A percentile compares a stretch with the other conserved stretches of the same genome.
These are phyloP conservation scores for Dothistroma septosporum DNA, from an alignment of 2,329 filamentous ascomycete genomes.

Conservation along the genomic window DNA sequence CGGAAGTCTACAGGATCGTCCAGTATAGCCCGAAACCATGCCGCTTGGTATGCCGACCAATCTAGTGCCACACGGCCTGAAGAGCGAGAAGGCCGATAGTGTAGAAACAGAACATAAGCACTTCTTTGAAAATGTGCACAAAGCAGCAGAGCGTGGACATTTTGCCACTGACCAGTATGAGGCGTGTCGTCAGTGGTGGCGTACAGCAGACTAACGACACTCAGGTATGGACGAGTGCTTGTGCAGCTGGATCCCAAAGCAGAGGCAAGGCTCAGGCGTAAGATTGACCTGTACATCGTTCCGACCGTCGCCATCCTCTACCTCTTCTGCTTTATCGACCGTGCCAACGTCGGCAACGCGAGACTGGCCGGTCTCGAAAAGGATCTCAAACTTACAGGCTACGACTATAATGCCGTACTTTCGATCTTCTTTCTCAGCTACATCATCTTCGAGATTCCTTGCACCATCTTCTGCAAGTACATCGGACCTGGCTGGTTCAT, in stretches of 20 bases:
- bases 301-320: conserved; percentile 65
- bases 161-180: conserved; percentile 1
- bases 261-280: conserved; percentile 56
- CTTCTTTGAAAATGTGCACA: neutral
- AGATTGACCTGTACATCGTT: conserved; percentile 63
- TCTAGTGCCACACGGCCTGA: neutral
- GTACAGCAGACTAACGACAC: neutral
- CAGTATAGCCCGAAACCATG: neutral
- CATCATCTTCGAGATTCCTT: conserved; percentile 68
- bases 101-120: neutral
- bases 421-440: conserved; percentile 70
- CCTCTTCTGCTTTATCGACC: conserved; percentile 69
- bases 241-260: conserved; percentile 55
- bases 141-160: conserved; percentile 1
- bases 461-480: conserved; percentile 65
- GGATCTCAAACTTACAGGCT: conserved; percentile 56
- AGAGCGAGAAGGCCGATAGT: neutral
- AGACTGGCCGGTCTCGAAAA: conserved; percentile 55
- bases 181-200: neutral
- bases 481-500: conserved; percentile 70
- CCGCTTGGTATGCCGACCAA: neutral
- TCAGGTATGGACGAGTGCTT: conserved; percentile 48
- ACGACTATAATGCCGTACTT: conserved; percentile 62
- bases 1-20: neutral
- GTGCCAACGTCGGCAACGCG: conserved; percentile 72